Evolutionary conservation across 805 yeast species (phyloP).

Genomic region (Tetrapisispora phaffii): DNA sequence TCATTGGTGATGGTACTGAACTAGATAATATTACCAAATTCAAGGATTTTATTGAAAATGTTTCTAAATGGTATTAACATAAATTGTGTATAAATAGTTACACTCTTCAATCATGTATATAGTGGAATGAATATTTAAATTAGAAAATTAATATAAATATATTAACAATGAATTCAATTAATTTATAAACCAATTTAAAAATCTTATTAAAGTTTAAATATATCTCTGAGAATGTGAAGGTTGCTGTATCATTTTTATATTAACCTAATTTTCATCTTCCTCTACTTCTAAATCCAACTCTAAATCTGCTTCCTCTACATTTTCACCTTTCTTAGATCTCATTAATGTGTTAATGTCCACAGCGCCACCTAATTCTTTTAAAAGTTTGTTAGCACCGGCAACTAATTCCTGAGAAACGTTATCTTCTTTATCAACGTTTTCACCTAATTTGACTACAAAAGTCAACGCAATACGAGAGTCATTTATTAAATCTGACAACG

Average conservation of each 20-base stretch:
- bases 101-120: background rate
- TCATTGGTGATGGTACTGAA: conserved; percentile 14
- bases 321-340: conserved; percentile 29
- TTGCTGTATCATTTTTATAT: too few species aligned
- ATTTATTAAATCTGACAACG: conserved; percentile 15
- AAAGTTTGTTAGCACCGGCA: conserved; percentile 41
- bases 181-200: background rate
- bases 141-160: background rate
- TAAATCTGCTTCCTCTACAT: conserved; percentile 30
- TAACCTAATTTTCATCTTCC: background rate
- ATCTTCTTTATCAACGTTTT: conserved; percentile 31
- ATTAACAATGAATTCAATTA: background rate
- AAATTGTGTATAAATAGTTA: background rate
- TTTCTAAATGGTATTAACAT: conserved; percentile 5
- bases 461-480: conserved; percentile 34
- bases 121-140: background rate
- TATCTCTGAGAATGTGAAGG: too few species aligned
- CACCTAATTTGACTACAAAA: conserved; percentile 35
- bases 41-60: conserved; percentile 12
- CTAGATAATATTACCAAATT: conserved; percentile 8
- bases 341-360: conserved; percentile 31
- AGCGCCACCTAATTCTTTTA: conserved; percentile 54
- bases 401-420: conserved; percentile 52
- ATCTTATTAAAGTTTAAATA: too few species aligned
- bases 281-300: conserved; percentile 11